Evolutionary conservation across 2,329 filamentous ascomycete genomes (phyloP).

Genomic region (Fusarium gaditjirri): DNA sequence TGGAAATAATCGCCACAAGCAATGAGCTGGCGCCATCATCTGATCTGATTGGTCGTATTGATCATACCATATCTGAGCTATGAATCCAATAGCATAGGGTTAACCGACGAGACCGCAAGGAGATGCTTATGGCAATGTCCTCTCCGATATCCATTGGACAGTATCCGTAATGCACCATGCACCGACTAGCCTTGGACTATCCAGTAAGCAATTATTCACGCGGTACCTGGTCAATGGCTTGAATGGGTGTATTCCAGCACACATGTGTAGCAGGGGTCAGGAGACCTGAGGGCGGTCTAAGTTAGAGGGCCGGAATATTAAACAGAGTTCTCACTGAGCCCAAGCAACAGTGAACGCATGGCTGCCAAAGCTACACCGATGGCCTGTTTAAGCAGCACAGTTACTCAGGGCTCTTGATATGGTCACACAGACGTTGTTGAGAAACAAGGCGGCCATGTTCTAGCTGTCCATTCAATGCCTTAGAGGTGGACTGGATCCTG

Average conservation of each 20-base stretch:
- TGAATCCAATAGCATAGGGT: not conserved
- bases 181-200: not conserved
- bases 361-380: conserved; percentile 18
- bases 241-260: not conserved
- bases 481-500: not conserved
- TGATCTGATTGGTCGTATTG: not conserved
- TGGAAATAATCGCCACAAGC: conserved; percentile 2
- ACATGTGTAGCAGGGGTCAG: conserved; percentile 5
- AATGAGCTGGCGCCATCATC: not conserved
- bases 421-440: not conserved
- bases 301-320: conserved; percentile 1
- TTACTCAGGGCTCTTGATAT: not conserved
- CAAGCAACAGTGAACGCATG: conserved; percentile 5
- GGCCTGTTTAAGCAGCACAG: conserved; percentile 9
- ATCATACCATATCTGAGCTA: not conserved
- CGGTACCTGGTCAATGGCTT: not conserved
- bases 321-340: conserved; percentile 10
- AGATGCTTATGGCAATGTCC: not conserved
- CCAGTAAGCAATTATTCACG: not conserved
- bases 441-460: not conserved
- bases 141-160: not conserved
- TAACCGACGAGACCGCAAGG: not conserved
- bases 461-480: not conserved
- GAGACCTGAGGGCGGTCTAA: conserved; percentile 8
- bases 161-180: not conserved